Evolutionary conservation across 768 basidiomycete species (phyloP).

Genomic region (Leccinum variicolor): DNA sequence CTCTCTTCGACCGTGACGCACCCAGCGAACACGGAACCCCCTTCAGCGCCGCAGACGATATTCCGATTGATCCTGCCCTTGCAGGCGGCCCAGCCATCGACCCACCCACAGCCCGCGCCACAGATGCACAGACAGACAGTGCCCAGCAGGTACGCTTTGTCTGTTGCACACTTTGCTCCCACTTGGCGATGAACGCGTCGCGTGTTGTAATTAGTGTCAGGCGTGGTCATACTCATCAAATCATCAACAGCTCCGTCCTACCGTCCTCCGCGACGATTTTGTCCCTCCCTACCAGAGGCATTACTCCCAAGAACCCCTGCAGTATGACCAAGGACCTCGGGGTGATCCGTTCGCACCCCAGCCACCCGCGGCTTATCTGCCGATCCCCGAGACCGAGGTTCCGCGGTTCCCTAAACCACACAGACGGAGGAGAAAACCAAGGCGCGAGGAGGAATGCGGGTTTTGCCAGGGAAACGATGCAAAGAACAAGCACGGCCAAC

Average conservation of each 20-base stretch:
- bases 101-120: slow-evolving; percentile 43
- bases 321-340: slow-evolving; percentile 72
- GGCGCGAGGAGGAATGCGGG: slow-evolving; percentile 66
- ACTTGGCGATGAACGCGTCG: slow-evolving; percentile 58
- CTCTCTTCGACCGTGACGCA: slow-evolving; percentile 49
- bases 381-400: slow-evolving; percentile 43
- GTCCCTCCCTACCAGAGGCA: slow-evolving; percentile 9
- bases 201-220: slow-evolving; percentile 47
- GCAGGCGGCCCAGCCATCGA: slow-evolving; percentile 46
- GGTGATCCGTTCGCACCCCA: slow-evolving; percentile 82
- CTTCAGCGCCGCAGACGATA: slow-evolving; percentile 55
- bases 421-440: slow-evolving; percentile 44
- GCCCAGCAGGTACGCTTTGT: slow-evolving; percentile 37
- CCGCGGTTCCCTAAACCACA: slow-evolving; percentile 40
- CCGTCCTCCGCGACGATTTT: slow-evolving; percentile 31
- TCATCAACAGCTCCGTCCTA: slow-evolving; percentile 22
- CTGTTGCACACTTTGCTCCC: slow-evolving; percentile 17
- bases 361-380: slow-evolving; percentile 48
- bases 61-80: slow-evolving; percentile 82
- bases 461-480: slow-evolving; percentile 70
- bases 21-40: slow-evolving; percentile 62
- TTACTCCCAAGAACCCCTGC: slow-evolving; percentile 36
- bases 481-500: slow-evolving; percentile 52
- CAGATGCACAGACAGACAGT: slow-evolving; percentile 10
- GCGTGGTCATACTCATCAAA: slow-evolving; percentile 22